Percentiles rank a stretch among this genome's conserved stretches.
Evolutionary conservation across 2,329 filamentous ascomycete genomes (phyloP).

Genomic region (Exutisphaerella laricina): DNA sequence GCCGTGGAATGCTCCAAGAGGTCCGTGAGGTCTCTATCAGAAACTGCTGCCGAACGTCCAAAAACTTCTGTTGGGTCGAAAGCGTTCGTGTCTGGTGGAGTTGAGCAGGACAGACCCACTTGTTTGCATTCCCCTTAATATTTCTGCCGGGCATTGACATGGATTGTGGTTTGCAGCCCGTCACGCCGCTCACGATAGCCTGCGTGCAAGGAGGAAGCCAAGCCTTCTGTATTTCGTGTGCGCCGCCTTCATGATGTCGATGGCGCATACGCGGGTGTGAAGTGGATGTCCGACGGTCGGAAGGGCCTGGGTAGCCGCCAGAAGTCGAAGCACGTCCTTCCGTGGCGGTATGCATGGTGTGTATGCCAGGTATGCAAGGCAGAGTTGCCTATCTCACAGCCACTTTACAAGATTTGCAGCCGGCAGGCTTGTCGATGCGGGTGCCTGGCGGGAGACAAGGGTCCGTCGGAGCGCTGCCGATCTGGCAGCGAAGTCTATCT

Average conservation of each 20-base stretch:
- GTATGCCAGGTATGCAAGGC: constrained; percentile 1
- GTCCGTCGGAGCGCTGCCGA: too few species aligned
- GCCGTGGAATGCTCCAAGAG: constrained; percentile 11
- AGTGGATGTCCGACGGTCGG: not conserved
- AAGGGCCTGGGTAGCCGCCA: not conserved
- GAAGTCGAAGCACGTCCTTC: not conserved
- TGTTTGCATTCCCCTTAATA: constrained; percentile 14
- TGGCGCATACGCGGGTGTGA: not conserved
- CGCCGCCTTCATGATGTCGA: not conserved
- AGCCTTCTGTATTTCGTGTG: not conserved
- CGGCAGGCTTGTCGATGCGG: not conserved
- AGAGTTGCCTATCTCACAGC: not conserved
- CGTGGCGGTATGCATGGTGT: not conserved
- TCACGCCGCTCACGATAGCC: not conserved
- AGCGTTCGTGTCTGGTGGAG: constrained; percentile 14
- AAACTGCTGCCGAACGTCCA: constrained; percentile 13
- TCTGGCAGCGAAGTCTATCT: not conserved
- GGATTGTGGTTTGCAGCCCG: constrained; percentile 1
- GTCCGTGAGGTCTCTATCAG: constrained; percentile 12
- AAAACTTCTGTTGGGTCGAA: constrained; percentile 5
- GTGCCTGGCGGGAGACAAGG: too few species aligned
- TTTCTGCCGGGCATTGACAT: constrained; percentile 5
- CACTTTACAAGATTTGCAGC: constrained; percentile 1
- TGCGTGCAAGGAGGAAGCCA: too few species aligned
- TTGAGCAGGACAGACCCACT: constrained; percentile 4